These are phyloP conservation scores for Ramalina peruviana DNA, from an alignment of 495 filamentous ascomycete species.

Conservation along the genomic window DNA sequence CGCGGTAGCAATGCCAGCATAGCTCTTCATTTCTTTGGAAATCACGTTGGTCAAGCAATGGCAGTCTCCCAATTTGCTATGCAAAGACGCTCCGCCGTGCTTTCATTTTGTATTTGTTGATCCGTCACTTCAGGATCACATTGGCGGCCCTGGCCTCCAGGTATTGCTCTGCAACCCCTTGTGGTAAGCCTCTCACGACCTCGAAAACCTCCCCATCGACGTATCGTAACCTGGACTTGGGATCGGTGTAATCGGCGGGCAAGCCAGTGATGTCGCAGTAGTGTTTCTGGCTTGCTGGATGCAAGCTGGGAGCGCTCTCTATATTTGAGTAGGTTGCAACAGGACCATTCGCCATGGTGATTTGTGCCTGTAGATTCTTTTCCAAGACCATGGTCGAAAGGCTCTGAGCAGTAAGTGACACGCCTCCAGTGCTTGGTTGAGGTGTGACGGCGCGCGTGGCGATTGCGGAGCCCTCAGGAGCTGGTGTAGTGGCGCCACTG, in stretches of 20 bases:
- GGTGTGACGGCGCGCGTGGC: slow-evolving; percentile 46
- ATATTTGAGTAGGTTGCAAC: slow-evolving; percentile 89
- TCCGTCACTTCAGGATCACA: slow-evolving; percentile 67
- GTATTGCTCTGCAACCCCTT: slow-evolving; percentile 72
- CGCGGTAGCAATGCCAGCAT: too few relatives aligned
- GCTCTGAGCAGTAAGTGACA: slow-evolving; percentile 72
- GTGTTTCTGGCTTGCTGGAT: slow-evolving; percentile 55
- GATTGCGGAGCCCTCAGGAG: slow-evolving; percentile 30
- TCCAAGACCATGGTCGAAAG: slow-evolving; percentile 75
- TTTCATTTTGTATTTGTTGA: background rate
- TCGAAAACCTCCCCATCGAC: slow-evolving; percentile 80
- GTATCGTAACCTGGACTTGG: slow-evolving; percentile 83
- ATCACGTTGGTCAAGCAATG: too few relatives aligned
- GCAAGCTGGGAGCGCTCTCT: slow-evolving; percentile 73
- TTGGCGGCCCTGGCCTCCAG: slow-evolving; percentile 82
- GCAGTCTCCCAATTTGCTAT: background rate
- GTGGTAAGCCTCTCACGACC: slow-evolving; percentile 58
- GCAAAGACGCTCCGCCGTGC: background rate
- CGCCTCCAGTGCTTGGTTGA: slow-evolving; percentile 40
- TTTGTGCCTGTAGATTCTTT: slow-evolving; percentile 36
- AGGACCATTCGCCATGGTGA: slow-evolving; percentile 36
- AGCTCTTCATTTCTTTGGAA: background rate
- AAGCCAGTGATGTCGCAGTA: slow-evolving; percentile 95
- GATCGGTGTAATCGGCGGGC: slow-evolving; percentile 76
- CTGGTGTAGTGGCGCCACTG: slow-evolving; percentile 65